phyloP scores from a whole-genome alignment of 139 green algal genomes.

The Picochlorum costavermella region DNA sequence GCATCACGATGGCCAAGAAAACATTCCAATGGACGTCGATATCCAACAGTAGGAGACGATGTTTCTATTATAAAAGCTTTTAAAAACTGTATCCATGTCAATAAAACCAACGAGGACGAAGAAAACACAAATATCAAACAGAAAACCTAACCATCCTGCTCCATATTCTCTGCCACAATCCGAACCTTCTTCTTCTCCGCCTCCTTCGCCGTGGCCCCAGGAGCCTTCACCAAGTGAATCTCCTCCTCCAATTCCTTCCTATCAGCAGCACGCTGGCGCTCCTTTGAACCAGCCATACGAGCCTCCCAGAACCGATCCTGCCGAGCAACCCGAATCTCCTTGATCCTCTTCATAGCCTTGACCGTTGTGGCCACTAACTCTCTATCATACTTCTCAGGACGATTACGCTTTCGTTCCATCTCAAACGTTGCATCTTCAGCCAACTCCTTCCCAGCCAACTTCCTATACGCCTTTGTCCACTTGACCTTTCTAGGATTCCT shows the following conservation, averaged over 20 bases:
- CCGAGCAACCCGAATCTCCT: constrained; percentile 63
- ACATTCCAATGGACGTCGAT: background rate
- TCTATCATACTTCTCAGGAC: constrained; percentile 92
- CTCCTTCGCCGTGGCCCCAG: constrained; percentile 20
- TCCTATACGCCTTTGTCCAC: constrained; percentile 96
- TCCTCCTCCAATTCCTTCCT: constrained; percentile 78
- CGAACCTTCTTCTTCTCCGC: constrained; percentile 20
- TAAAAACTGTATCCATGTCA: background rate
- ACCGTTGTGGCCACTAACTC: constrained; percentile 85
- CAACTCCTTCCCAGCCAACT: constrained; percentile 90
- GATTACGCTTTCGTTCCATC: constrained; percentile 88
- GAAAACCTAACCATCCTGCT: constrained; percentile 34
- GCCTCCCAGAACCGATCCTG: constrained; percentile 85
- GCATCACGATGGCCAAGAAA: background rate
- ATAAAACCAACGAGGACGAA: background rate
- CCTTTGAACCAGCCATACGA: constrained; percentile 65
- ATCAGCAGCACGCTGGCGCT: constrained; percentile 44
- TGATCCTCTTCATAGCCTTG: constrained; percentile 84
- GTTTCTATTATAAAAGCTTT: too few relatives aligned
- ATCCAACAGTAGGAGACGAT: background rate
- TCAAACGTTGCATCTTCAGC: constrained; percentile 93
- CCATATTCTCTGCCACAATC: constrained; percentile 10
- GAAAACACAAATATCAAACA: background rate
- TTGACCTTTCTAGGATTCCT: constrained; percentile 93
- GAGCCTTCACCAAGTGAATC: constrained; percentile 79